Conservation (phyloP, 768 basidiomycete genomes). For the Suillus brevipes region DNA sequence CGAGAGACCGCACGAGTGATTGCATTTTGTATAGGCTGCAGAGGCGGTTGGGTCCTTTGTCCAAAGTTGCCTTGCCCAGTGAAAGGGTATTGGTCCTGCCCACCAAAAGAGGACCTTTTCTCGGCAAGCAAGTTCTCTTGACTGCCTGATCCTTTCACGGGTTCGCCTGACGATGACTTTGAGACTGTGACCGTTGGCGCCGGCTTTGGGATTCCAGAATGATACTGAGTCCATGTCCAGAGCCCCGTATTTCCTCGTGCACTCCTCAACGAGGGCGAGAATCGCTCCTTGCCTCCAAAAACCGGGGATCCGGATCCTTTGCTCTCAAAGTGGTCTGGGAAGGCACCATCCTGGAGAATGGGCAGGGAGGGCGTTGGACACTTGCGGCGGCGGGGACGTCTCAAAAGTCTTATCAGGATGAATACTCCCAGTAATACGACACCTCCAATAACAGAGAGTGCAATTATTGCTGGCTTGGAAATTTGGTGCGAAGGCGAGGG, state of each 20-base stretch:
- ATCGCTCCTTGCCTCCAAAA: conserved; percentile 74
- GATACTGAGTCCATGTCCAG: conserved; percentile 62
- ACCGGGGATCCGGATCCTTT: conserved; percentile 63
- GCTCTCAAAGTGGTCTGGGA: conserved; percentile 43
- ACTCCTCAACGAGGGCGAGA: conserved; percentile 37
- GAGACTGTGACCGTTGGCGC: conserved; percentile 24
- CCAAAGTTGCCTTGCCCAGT: conserved; percentile 23
- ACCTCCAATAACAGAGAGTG: conserved; percentile 53
- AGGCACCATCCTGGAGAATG: conserved; percentile 57
- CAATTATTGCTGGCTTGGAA: conserved; percentile 48
- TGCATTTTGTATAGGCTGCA: conserved; percentile 44
- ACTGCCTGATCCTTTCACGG: conserved; percentile 3
- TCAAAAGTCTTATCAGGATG: conserved; percentile 48
- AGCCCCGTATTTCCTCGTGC: conserved; percentile 43
- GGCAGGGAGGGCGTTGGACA: conserved; percentile 75
- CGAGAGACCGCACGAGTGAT: conserved; percentile 42
- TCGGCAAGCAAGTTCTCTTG: conserved; percentile 12
- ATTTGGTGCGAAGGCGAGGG: conserved; percentile 37
- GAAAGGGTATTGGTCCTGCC: conserved; percentile 26
- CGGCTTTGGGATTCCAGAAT: conserved; percentile 36
- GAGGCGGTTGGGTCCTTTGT: conserved; percentile 28
- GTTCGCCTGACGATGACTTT: conserved; percentile 23
- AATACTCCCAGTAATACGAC: conserved; percentile 49
- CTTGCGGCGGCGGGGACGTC: conserved; percentile 50
- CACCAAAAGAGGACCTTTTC: conserved; percentile 13